A percentile compares a stretch with the other conserved stretches of the same genome.
Evolutionary conservation across 345 rosid genomes (phyloP).

Genomic region (Punica granatum): DNA sequence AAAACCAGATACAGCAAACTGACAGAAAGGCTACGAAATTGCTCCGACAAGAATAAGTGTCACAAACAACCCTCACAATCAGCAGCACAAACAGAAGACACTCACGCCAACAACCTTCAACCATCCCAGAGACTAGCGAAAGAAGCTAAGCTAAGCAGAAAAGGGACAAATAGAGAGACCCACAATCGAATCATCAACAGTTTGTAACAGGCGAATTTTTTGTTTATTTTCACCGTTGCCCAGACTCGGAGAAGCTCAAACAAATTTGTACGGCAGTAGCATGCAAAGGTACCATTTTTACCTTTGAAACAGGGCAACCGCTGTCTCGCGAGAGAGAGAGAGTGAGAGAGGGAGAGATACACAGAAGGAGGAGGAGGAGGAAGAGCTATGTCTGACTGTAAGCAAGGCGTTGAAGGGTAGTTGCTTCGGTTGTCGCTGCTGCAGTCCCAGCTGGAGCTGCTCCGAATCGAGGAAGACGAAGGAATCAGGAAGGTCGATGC

Average conservation of each 20-base stretch:
- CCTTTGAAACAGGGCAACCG: not conserved
- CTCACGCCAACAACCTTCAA: not conserved
- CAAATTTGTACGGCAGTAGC: not conserved
- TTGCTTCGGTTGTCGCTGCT: slow-evolving; percentile 29
- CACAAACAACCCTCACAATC: not conserved
- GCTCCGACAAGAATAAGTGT: not conserved
- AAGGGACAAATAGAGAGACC: too few relatives aligned
- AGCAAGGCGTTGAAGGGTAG: slow-evolving; percentile 3
- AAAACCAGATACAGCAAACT: not conserved
- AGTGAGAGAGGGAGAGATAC: too few relatives aligned
- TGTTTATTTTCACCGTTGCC: too few relatives aligned
- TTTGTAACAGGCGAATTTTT: too few relatives aligned
- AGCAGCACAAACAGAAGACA: not conserved
- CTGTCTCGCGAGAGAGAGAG: not conserved
- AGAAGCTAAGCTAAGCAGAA: too few relatives aligned
- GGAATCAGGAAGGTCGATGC: slow-evolving; percentile 49
- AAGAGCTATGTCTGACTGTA: not conserved
- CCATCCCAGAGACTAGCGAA: too few relatives aligned
- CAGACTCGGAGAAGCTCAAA: not conserved
- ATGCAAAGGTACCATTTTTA: not conserved
- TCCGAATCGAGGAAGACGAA: slow-evolving; percentile 57
- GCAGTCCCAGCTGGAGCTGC: slow-evolving; percentile 72
- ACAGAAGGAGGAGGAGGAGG: not conserved
- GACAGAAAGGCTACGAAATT: not conserved
- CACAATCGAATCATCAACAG: too few relatives aligned